Conservation (phyloP, 169 alveolate species). For the Eimeria maxima region DNA sequence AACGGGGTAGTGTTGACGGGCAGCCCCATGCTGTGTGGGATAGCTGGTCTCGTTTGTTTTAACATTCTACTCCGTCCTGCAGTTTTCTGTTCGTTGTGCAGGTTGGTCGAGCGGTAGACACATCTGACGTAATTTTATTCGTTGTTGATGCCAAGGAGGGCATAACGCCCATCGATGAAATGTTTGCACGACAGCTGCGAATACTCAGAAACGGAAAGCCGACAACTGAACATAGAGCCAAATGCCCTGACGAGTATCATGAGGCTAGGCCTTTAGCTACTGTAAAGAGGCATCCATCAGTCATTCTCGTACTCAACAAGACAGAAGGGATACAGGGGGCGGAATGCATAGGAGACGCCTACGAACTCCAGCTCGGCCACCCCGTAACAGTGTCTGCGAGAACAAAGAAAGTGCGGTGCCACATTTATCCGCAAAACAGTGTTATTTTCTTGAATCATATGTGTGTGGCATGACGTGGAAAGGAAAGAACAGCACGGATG, state of each 20-base stretch:
- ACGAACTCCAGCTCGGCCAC: conserved; percentile 84
- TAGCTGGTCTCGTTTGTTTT: no score
- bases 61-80: neutral
- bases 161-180: conserved; percentile 88
- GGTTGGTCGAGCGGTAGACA: conserved; percentile 85
- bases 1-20: neutral
- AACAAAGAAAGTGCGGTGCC: conserved; percentile 71
- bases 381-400: conserved; percentile 84
- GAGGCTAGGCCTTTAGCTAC: neutral
- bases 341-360: conserved; percentile 80
- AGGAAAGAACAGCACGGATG: neutral
- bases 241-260: conserved; percentile 12
- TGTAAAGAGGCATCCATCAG: neutral
- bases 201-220: conserved; percentile 75
- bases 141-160: conserved; percentile 91
- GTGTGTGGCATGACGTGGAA: neutral
- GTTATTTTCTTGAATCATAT: neutral
- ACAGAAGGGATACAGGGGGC: conserved; percentile 80
- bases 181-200: conserved; percentile 82
- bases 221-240: neutral
- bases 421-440: neutral
- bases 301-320: conserved; percentile 84
- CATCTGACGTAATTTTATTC: conserved; percentile 88
- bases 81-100: neutral
- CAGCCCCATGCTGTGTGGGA: no score